phyloP scores from a whole-genome alignment of 2,329 filamentous ascomycete genomes.

The Tolypocladium sp. region DNA sequence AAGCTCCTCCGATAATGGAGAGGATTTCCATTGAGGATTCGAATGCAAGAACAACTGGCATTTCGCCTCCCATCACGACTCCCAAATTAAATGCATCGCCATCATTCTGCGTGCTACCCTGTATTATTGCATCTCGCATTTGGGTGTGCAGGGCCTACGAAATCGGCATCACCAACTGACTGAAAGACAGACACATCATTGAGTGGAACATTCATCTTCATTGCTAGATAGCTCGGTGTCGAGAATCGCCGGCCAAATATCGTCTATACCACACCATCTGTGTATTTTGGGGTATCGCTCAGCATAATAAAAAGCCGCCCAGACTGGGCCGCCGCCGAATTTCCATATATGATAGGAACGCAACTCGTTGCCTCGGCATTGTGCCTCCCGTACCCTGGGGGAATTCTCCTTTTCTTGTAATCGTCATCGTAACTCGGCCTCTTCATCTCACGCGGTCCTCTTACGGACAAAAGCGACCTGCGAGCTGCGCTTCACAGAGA shows the following conservation, averaged over 20 bases:
- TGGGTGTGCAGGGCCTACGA: neutral
- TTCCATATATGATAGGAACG: neutral
- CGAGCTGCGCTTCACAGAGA: neutral
- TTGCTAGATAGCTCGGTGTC: neutral
- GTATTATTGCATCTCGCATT: neutral
- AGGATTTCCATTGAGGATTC: too few species aligned
- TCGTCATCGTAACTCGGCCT: neutral
- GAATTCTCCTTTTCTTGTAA: neutral
- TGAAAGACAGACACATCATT: neutral
- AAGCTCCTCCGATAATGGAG: too few species aligned
- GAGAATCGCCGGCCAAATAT: neutral
- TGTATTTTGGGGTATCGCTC: constrained; percentile 1
- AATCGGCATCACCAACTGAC: neutral
- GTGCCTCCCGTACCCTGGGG: neutral
- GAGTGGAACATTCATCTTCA: neutral
- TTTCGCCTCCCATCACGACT: too few species aligned
- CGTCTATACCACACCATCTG: neutral
- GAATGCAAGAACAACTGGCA: too few species aligned
- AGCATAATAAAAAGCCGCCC: neutral
- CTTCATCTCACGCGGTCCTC: neutral
- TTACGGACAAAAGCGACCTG: too few species aligned
- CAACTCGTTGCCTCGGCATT: neutral
- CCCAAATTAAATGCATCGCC: too few species aligned
- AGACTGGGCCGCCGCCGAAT: neutral
- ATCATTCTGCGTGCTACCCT: neutral